A percentile compares a stretch with the other conserved stretches of the same genome.
These are phyloP conservation scores for Arctostaphylos glauca DNA, from an alignment of 148 eudicot species.

Conservation along the genomic window DNA sequence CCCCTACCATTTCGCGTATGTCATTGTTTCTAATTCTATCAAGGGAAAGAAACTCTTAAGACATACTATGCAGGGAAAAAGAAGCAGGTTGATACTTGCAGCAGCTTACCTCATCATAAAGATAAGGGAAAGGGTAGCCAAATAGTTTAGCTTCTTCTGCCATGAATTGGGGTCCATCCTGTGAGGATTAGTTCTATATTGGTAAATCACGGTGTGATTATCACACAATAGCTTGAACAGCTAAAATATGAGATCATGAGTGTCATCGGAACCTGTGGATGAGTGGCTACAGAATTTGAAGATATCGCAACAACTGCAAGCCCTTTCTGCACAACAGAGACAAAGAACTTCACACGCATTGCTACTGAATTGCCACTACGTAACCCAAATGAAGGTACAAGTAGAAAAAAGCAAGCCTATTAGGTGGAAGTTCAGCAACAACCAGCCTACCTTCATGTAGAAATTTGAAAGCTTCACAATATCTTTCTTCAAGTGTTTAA, in stretches of 20 bases:
- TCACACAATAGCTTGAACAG: constrained; percentile 23
- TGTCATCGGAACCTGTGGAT: constrained; percentile 75
- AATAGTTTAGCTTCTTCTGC: constrained; percentile 79
- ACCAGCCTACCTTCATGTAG: constrained; percentile 69
- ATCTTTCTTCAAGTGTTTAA: constrained; percentile 78
- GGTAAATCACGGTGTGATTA: constrained; percentile 7
- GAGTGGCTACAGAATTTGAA: constrained; percentile 79
- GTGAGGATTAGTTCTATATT: constrained; percentile 31
- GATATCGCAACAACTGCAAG: constrained; percentile 96
- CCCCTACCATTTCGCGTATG: too few species aligned
- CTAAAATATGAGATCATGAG: constrained; percentile 26
- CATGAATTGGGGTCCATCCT: constrained; percentile 98
- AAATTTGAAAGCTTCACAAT: constrained; percentile 82
- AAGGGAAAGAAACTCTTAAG: background rate
- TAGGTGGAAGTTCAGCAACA: background rate
- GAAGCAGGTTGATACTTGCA: constrained; percentile 5
- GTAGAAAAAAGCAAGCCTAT: background rate
- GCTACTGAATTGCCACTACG: background rate
- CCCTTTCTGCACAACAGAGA: constrained; percentile 66
- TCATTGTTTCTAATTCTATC: too few species aligned
- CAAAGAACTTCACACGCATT: background rate
- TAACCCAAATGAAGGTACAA: constrained; percentile 6
- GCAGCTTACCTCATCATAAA: constrained; percentile 74
- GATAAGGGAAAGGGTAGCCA: constrained; percentile 90
- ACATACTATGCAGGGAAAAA: background rate